Evolutionary conservation across 805 yeast species (phyloP), one percentile per base, ranked within the genome.

Genomic region (Metschnikowia orientalis): DNA sequence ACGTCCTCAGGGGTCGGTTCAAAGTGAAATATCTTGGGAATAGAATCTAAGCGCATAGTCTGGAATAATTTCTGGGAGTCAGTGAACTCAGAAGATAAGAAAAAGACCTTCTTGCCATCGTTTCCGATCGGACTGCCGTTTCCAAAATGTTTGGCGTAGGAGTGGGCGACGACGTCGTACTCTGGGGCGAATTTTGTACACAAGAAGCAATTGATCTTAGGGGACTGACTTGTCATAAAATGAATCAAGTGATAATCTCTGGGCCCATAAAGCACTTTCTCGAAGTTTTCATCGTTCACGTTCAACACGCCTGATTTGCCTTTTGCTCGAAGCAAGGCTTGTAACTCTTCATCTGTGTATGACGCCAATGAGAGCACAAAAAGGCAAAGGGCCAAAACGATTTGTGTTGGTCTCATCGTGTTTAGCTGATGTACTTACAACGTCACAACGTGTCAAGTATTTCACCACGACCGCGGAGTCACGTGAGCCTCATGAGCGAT

Each of bases 151-250:
- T 67, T 52, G 35, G 61, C 52, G 59, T 69, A 72, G 15, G 89
- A 79, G 30, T 63, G 49, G 6, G 85, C 94, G 24, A 87, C 57
- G 26, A 59, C 51, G 11, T 71, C 71, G 49, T 57, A 84, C 26
- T 71, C 73, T 2, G 96, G 95, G 16, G 71, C 76, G 47, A 83
- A 71, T 26, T 79, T 77, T 7, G 62, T 47, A 69, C 98, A 92
- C 32, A 84, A 64, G 1, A 65, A 63, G 63, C 98, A 92, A 8
- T 84, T 85, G 51, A 89, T 73, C 40, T 75, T 75, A 2, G 86
- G 69, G 30, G 79, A 71, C 7, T 80, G 73, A 2, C 97, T 87
- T 0, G 96, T 83, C 40, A 90, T 60, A 35, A 81, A 68, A 19
- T 78, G 49, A 8, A 83, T 68, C n/a, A 84, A 51, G 23, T 81